Evolutionary conservation across 1,284 basidiomycete species (phyloP), one percentile per base, ranked within the genome.

Genomic region (Gymnopus androsaceus): DNA sequence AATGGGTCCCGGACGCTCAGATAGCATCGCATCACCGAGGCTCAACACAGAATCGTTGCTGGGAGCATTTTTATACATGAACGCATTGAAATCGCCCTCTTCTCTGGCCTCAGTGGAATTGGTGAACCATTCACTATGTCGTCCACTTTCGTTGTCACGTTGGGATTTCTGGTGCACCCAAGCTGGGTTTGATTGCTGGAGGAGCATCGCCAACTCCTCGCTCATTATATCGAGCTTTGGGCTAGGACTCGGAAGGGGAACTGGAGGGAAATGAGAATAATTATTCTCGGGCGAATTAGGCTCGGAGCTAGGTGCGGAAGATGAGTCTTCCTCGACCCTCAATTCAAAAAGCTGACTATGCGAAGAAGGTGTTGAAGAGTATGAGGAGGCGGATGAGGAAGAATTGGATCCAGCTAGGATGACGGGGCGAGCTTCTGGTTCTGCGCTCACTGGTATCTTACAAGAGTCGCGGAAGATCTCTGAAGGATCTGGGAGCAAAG

Each of bases 161-260:
- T 42, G 23, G 41, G 14, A 14, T 42, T 42, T 7, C 14, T n/a
- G n/a, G n/a, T n/a, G n/a, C n/a, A n/a, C n/a, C n/a, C n/a, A n/a
- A n/a, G n/a, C n/a, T n/a, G n/a, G n/a, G n/a, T n/a, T n/a, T n/a
- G n/a, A n/a, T n/a, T n/a, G n/a, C n/a, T n/a, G n/a, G n/a, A 42
- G 41, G 28, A 42, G 28, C 41, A 25, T 15, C 12, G 23, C n/a
- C 14, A 42, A 15, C 12, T 42, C 41, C 23, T 15, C n/a, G 14
- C 41, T 42, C 41, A 42, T 42, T 25, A 42, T 42, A 25, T 42
- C 41, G 41, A 42, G 41, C n/a, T 42, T 42, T 42, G 41, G 41
- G 5, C 21, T 25, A 7, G 28, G 23, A n/a, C n/a, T n/a, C n/a
- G n/a, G n/a, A n/a, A n/a, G n/a, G n/a, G n/a, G n/a, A 4, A 7